Percentiles rank a stretch among this genome's conserved stretches.
phyloP scores from a whole-genome alignment of 257 asterid genomes.

The Plectranthus barbatus region DNA sequence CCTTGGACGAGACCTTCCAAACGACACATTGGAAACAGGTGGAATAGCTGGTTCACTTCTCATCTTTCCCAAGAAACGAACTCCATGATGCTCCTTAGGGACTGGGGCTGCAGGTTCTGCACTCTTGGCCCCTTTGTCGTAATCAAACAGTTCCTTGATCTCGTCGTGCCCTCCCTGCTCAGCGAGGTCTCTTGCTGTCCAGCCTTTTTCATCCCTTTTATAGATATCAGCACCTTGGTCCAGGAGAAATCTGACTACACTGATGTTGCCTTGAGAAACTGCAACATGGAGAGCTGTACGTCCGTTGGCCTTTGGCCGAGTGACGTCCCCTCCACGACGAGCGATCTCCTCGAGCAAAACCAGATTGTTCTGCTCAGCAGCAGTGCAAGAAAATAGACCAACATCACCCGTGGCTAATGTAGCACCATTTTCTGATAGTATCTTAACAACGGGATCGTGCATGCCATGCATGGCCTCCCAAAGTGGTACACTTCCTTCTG shows the following conservation, averaged over 20 bases:
- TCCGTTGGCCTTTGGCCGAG: conserved; percentile 24
- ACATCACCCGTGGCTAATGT: conserved; percentile 28
- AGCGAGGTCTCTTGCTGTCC: conserved; percentile 43
- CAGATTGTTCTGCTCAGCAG: conserved; percentile 37
- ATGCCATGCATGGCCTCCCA: conserved; percentile 51
- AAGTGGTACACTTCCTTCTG: conserved; percentile 50
- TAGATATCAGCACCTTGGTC: conserved; percentile 30
- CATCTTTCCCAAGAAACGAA: conserved; percentile 34
- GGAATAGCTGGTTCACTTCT: conserved; percentile 32
- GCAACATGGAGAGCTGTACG: conserved; percentile 42
- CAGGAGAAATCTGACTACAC: conserved; percentile 37
- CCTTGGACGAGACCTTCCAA: conserved; percentile 46
- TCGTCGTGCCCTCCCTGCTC: conserved; percentile 52
- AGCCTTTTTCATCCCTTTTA: conserved; percentile 26
- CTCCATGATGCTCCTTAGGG: conserved; percentile 29
- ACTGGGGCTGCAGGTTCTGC: conserved; percentile 17
- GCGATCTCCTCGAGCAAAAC: conserved; percentile 38
- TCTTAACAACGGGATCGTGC: conserved; percentile 29
- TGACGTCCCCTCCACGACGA: conserved; percentile 30
- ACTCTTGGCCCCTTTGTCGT: conserved; percentile 10
- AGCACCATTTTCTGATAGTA: conserved; percentile 35
- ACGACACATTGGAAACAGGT: conserved; percentile 18
- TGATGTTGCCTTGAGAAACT: conserved; percentile 38
- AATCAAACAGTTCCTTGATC: conserved; percentile 35
- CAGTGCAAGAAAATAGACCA: conserved; percentile 32